Percentiles rank a stretch among this genome's conserved stretches.
These are phyloP conservation scores for Beta corolliflora DNA, from an alignment of 179 eudicot species.

Conservation along the genomic window DNA sequence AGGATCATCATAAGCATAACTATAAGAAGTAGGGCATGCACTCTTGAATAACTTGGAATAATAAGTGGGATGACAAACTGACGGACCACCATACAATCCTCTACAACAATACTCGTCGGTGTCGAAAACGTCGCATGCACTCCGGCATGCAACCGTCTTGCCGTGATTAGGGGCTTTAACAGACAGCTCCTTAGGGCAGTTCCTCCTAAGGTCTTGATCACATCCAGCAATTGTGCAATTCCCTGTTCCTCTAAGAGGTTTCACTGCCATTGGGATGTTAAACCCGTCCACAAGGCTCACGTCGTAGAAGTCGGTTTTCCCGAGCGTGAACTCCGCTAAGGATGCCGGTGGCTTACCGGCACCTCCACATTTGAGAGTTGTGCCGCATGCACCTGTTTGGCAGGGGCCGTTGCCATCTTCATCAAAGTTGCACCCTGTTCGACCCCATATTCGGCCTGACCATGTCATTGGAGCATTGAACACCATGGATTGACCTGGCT, in stretches of 20 bases:
- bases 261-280: constrained; percentile 72
- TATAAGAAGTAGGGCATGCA: constrained; percentile 79
- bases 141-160: constrained; percentile 70
- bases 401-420: constrained; percentile 52
- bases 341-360: constrained; percentile 74
- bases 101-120: constrained; percentile 80
- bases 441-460: constrained; percentile 94
- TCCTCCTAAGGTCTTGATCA: constrained; percentile 44
- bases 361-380: constrained; percentile 57
- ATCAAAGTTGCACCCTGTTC: constrained; percentile 64
- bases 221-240: constrained; percentile 79
- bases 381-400: constrained; percentile 77
- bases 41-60: constrained; percentile 70
- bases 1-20: constrained; percentile 84
- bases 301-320: constrained; percentile 60
- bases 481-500: constrained; percentile 53
- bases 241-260: constrained; percentile 73
- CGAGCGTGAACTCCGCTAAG: constrained; percentile 72
- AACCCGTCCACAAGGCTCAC: constrained; percentile 93
- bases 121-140: constrained; percentile 75
- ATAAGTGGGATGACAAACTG: constrained; percentile 53
- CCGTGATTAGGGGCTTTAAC: constrained; percentile 28
- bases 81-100: constrained; percentile 58
- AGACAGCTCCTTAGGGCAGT: constrained; percentile 57
- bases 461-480: constrained; percentile 70